Conservation (phyloP, 306 rosid genomes). For the Lathyrus tuberosus region DNA sequence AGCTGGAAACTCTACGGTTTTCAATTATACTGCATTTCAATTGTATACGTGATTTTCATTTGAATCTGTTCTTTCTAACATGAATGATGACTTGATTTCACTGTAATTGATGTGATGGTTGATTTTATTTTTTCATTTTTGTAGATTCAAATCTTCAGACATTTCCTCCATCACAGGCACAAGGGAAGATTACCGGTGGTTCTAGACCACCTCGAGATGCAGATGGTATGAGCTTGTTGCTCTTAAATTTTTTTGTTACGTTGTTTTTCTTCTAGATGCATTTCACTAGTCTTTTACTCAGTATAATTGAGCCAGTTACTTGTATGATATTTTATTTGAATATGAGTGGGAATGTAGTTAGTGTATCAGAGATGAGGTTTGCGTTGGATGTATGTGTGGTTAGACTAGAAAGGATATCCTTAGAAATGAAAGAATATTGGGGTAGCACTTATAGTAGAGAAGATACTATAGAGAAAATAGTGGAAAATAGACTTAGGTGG, state of each 20-base stretch:
- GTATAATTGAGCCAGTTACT: neutral
- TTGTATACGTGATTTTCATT: neutral
- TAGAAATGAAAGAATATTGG: too few species aligned
- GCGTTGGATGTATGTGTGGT: too few species aligned
- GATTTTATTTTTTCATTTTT: slow-evolving; percentile 23
- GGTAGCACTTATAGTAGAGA: too few species aligned
- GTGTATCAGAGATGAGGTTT: too few species aligned
- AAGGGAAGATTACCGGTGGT: slow-evolving; percentile 80
- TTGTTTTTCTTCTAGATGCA: neutral
- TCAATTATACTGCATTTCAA: neutral
- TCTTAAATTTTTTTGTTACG: neutral
- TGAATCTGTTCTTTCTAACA: slow-evolving; percentile 1
- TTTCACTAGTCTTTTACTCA: neutral
- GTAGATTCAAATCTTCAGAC: slow-evolving; percentile 87
- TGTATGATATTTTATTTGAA: too few species aligned
- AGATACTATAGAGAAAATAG: too few species aligned
- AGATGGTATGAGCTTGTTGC: slow-evolving; percentile 55
- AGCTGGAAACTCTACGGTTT: neutral
- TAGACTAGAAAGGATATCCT: too few species aligned
- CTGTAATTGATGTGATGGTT: neutral
- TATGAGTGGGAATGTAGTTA: too few species aligned
- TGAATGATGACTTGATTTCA: neutral
- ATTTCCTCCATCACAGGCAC: slow-evolving; percentile 85
- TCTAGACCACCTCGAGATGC: slow-evolving; percentile 85
- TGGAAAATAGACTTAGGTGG: too few species aligned